Conservation (phyloP, 495 filamentous ascomycete species). For the Aspergillus nidulans region DNA sequence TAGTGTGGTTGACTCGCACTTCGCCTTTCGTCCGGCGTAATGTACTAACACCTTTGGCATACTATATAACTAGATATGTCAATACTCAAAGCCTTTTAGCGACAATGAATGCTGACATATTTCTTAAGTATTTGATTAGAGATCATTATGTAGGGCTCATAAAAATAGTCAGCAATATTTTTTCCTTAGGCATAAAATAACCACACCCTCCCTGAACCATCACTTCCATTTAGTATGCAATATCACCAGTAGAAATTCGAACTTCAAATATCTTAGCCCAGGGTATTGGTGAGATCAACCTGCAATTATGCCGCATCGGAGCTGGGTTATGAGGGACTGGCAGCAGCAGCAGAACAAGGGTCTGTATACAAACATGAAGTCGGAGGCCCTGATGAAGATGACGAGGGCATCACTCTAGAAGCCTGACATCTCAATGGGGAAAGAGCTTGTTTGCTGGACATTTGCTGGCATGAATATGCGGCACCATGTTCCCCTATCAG, state of each 20-base stretch:
- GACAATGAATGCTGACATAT: not conserved
- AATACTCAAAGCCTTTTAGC: not conserved
- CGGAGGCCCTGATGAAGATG: conserved; percentile 26
- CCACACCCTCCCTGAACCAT: not conserved
- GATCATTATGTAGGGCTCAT: not conserved
- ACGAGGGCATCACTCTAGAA: too few relatives aligned
- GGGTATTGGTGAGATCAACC: not conserved
- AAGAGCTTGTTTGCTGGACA: too few relatives aligned
- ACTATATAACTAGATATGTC: not conserved
- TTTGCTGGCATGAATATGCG: too few relatives aligned
- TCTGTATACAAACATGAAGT: conserved; percentile 34
- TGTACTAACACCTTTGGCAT: not conserved
- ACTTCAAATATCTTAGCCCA: too few relatives aligned
- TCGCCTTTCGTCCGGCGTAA: not conserved
- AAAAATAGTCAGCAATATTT: not conserved
- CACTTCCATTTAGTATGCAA: not conserved
- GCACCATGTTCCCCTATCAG: too few relatives aligned
- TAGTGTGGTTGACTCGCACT: not conserved
- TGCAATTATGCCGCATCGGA: conserved; percentile 13
- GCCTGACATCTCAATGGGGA: too few relatives aligned
- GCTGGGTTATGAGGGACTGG: conserved; percentile 29
- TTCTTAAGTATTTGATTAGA: not conserved
- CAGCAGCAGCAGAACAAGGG: conserved; percentile 15
- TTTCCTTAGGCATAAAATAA: not conserved
- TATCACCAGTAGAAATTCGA: too few relatives aligned